phyloP scores from a whole-genome alignment of 345 rosid genomes.

The Zanthoxylum bungeanum region DNA sequence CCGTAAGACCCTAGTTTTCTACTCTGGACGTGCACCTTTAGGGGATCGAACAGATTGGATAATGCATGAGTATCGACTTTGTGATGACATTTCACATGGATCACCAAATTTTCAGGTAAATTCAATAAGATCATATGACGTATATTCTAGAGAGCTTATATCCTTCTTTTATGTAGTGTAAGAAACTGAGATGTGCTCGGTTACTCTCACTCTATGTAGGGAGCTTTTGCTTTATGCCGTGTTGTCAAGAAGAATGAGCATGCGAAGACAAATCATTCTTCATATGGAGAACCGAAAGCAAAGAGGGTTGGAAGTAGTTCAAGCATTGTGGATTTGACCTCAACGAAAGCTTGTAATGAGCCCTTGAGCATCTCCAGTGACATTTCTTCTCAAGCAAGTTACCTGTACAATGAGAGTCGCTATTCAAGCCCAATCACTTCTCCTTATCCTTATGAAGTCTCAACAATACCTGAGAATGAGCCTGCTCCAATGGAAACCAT shows the following conservation, averaged over 20 bases:
- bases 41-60: conserved; percentile 78
- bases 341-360: conserved; percentile 39
- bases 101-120: conserved; percentile 54
- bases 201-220: conserved; percentile 35
- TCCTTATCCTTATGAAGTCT: conserved; percentile 34
- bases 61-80: conserved; percentile 86
- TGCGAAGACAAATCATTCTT: conserved; percentile 38
- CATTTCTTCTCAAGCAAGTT: conserved; percentile 42
- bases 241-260: conserved; percentile 60
- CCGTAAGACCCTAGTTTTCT: conserved; percentile 83
- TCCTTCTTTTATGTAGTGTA: background rate
- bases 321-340: conserved; percentile 29
- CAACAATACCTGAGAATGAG: conserved; percentile 29
- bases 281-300: conserved; percentile 26
- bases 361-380: conserved; percentile 32
- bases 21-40: conserved; percentile 72
- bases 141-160: background rate
- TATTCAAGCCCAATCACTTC: conserved; percentile 45
- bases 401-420: conserved; percentile 29
- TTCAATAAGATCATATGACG: too few species aligned
- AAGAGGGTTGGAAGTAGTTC: conserved; percentile 35
- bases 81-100: conserved; percentile 49
- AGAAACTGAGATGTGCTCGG: background rate
- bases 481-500: conserved; percentile 31
- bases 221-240: conserved; percentile 80